Conservation (phyloP, 306 rosid genomes). For the Rosa lucieae region DNA sequence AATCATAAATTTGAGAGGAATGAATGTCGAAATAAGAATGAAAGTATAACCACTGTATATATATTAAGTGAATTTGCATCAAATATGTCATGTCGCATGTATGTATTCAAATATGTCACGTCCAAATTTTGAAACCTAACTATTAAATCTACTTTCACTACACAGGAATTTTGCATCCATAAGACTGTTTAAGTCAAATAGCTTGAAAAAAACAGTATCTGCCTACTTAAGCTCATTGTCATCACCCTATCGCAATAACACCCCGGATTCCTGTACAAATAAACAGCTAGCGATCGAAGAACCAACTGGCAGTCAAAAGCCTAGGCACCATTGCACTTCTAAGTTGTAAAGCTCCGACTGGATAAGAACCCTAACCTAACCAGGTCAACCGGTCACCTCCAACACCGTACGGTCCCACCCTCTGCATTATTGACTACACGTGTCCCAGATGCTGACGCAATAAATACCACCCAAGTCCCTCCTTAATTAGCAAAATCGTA, state of each 20-base stretch:
- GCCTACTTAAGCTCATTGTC: not conserved
- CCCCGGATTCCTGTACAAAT: not conserved
- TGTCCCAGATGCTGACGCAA: conserved; percentile 54
- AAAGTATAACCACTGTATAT: no score
- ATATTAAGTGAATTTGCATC: no score
- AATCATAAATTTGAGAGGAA: no score
- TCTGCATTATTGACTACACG: conserved; percentile 55
- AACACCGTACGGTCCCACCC: conserved; percentile 22
- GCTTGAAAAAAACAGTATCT: not conserved
- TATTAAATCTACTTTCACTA: not conserved
- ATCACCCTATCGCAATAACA: not conserved
- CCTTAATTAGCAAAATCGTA: not conserved
- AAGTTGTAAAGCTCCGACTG: conserved; percentile 15
- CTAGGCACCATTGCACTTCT: not conserved
- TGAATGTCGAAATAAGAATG: no score
- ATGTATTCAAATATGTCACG: no score
- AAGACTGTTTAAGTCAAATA: not conserved
- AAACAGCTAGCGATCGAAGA: not conserved
- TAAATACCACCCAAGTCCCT: conserved; percentile 14
- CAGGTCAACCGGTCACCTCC: conserved; percentile 25
- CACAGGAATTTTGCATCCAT: not conserved
- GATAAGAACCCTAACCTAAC: conserved; percentile 24
- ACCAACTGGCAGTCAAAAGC: conserved; percentile 5
- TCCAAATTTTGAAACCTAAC: not conserved
- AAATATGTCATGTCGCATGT: no score